Base-by-base conservation (phyloP, 2,329 filamentous ascomycete species). In the Didymella exigua region DNA sequence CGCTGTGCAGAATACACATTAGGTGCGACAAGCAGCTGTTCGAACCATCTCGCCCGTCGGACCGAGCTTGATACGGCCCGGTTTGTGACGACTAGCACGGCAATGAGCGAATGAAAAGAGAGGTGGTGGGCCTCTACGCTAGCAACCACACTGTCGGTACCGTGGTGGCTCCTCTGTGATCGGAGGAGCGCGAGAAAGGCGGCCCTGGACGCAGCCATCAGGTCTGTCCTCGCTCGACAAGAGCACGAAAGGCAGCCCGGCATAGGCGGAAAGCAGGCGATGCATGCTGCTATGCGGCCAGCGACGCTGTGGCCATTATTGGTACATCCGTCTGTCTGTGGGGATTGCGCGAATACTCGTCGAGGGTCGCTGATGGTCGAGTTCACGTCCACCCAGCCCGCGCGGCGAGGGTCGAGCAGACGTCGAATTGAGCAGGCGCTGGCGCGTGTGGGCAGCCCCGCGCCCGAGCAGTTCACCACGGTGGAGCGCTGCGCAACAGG, bases 21-120 rank as follows among this genome's bases (percentile, higher is more conserved):
- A 11, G n/a, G 27, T n/a, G 37, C 13, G 41, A 44, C 31, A 16
- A 38, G 40, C 31, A 51, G 23, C 26, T 18, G 48, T 37, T 44
- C 48, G 38, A 44, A 30, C 13, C 48, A 50, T 19, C 30, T 36
- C 30, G 38, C 31, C 38, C 49, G 21, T 53, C 49, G 50, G 44
- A 48, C 50, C 50, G 46, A 55, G 33, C 46, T 24, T 23, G 27
- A 40, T 21, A 50, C 52, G 52, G 52, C 24, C 52, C 52, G 52
- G 42, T 43, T 54, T 21, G 50, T 18, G 33, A n/a, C n/a, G 38
- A 54, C 38, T 50, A 43, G 48, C 14, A 11, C 16, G 8, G 24
- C n/a, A 9, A 18, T 5, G 27, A 19, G 9, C 52, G 46, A 55
- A 55, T 55, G 36, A 30, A 21, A 14, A n/a, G 5, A 31, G 18